Conservation (phyloP, 2,329 filamentous ascomycete genomes). For the Penicillium hordei region DNA sequence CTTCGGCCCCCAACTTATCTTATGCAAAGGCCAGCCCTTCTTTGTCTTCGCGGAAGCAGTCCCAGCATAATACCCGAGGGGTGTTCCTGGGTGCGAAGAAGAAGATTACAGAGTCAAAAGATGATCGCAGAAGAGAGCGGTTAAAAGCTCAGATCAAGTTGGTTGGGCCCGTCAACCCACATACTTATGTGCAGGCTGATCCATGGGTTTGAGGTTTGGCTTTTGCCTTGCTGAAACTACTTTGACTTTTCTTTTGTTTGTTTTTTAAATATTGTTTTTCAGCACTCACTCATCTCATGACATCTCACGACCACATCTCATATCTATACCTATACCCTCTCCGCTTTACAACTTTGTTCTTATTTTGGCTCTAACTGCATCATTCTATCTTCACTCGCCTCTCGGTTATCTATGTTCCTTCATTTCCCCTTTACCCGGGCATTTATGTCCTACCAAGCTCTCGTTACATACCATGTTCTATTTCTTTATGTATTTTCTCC, state of each 20-base stretch:
- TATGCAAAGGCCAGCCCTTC: slow-evolving; percentile 16
- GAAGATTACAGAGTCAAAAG: slow-evolving; percentile 35
- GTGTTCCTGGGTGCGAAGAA: slow-evolving; percentile 34
- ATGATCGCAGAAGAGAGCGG: slow-evolving; percentile 38
- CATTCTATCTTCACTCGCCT: background rate
- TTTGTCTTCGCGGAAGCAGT: slow-evolving; percentile 22
- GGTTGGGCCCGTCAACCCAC: slow-evolving; percentile 39
- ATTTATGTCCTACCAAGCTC: background rate
- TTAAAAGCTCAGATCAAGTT: slow-evolving; percentile 45
- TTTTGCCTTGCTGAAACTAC: background rate
- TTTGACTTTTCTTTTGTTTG: background rate
- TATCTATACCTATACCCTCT: slow-evolving; percentile 6
- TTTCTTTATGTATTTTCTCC: background rate
- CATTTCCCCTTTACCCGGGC: background rate
- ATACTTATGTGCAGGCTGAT: slow-evolving; percentile 25
- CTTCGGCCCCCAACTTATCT: slow-evolving; percentile 6
- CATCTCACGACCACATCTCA: slow-evolving; percentile 1
- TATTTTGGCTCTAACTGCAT: background rate
- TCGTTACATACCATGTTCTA: background rate
- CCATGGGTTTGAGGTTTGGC: slow-evolving; percentile 30
- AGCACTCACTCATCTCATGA: slow-evolving; percentile 3
- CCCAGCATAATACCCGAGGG: slow-evolving; percentile 29
- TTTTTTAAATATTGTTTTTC: background rate
- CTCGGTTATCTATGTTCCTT: background rate
- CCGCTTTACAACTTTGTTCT: background rate